These are phyloP conservation scores for Stellera chamaejasme DNA, from an alignment of 345 rosid species.

Conservation along the genomic window DNA sequence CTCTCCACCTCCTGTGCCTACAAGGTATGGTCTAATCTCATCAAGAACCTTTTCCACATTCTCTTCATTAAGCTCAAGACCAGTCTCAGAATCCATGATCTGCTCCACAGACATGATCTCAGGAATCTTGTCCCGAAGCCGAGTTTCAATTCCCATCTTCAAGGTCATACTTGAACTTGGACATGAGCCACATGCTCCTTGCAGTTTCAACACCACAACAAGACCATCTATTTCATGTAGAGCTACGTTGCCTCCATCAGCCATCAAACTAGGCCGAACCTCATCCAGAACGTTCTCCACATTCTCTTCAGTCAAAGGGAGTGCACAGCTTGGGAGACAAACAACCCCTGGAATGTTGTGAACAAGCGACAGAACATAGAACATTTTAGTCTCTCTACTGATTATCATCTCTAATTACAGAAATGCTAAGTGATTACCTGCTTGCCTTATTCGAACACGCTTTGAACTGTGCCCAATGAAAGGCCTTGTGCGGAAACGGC, in stretches of 20 bases:
- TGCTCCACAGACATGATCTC: conserved; percentile 86
- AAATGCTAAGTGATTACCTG: conserved; percentile 21
- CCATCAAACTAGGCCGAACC: conserved; percentile 86
- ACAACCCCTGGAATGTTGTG: conserved; percentile 26
- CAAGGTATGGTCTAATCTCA: conserved; percentile 81
- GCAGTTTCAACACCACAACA: conserved; percentile 78
- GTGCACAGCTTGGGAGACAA: conserved; percentile 53
- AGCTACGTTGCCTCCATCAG: conserved; percentile 94
- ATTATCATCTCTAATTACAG: neutral
- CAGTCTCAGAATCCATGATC: conserved; percentile 73
- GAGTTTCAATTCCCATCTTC: conserved; percentile 89
- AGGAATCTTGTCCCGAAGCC: conserved; percentile 81
- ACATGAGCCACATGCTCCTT: conserved; percentile 98
- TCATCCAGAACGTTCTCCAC: conserved; percentile 86
- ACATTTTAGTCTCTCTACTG: neutral
- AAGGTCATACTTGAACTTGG: conserved; percentile 95
- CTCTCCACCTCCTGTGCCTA: conserved; percentile 84
- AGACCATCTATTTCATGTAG: conserved; percentile 93
- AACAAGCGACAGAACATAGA: neutral
- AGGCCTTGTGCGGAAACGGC: conserved; percentile 27
- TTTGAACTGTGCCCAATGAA: conserved; percentile 17
- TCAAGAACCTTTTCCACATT: conserved; percentile 77
- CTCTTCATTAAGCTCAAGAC: conserved; percentile 69
- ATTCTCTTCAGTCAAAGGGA: conserved; percentile 83
- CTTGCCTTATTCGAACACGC: conserved; percentile 18